A percentile compares a stretch with the other conserved stretches of the same genome.
These are phyloP conservation scores for Eucalyptus sp. DNA, from an alignment of 345 rosid species.

Conservation along the genomic window DNA sequence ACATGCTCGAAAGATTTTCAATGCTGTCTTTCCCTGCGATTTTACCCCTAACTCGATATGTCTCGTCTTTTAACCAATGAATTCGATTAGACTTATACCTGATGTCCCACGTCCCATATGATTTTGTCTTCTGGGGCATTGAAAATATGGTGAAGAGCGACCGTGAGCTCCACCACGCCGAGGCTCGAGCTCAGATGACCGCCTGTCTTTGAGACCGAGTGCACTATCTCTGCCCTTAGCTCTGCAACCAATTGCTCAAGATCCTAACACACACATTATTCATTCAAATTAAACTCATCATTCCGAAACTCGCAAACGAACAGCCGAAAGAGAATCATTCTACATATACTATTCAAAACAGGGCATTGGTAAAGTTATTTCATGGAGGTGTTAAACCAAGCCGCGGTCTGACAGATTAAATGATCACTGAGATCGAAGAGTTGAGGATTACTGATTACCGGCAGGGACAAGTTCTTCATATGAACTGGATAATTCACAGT, in stretches of 20 bases:
- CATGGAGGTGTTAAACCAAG: background rate
- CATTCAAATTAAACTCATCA: background rate
- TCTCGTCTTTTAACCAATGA: background rate
- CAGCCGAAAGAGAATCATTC: background rate
- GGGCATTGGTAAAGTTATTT: background rate
- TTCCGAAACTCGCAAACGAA: background rate
- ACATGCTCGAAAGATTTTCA: background rate
- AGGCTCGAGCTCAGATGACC: slow-evolving; percentile 66
- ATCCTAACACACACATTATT: slow-evolving; percentile 20
- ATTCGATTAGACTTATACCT: slow-evolving; percentile 17
- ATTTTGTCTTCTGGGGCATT: slow-evolving; percentile 58
- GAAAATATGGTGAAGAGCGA: slow-evolving; percentile 58
- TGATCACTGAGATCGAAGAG: background rate
- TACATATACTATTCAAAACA: background rate
- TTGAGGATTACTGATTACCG: slow-evolving; percentile 12
- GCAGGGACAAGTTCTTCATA: slow-evolving; percentile 53
- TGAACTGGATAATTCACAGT: slow-evolving; percentile 61
- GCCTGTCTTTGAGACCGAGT: slow-evolving; percentile 42
- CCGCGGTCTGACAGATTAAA: background rate
- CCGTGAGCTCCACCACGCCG: slow-evolving; percentile 55
- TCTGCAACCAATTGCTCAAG: slow-evolving; percentile 61
- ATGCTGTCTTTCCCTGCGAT: background rate
- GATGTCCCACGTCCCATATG: slow-evolving; percentile 82
- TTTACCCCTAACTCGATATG: background rate
- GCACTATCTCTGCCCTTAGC: slow-evolving; percentile 47